Conservation (phyloP, 306 rosid genomes). For the Clitoria ternatea region DNA sequence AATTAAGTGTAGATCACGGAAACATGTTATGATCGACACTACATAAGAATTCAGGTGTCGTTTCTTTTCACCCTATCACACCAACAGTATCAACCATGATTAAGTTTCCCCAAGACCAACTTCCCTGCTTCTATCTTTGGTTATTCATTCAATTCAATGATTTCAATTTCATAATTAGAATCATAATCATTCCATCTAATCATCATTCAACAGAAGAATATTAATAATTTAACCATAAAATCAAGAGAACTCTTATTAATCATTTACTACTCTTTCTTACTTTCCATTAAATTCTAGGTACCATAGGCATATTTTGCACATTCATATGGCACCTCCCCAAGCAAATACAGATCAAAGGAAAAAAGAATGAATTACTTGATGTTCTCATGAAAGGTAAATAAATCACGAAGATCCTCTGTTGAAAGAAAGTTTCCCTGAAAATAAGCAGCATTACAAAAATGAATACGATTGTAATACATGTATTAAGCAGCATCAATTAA, state of each 20-base stretch:
- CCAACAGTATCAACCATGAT: neutral
- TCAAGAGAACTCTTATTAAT: neutral
- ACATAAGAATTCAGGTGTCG: neutral
- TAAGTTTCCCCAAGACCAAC: neutral
- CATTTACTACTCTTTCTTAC: neutral
- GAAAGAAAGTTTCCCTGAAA: slow-evolving; percentile 78
- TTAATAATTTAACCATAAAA: neutral
- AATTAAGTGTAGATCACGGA: neutral
- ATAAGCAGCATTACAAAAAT: neutral
- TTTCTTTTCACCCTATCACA: slow-evolving; percentile 6
- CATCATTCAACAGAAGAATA: neutral
- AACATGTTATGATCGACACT: neutral
- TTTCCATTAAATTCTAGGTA: neutral
- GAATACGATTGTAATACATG: slow-evolving; percentile 13
- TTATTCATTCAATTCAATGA: neutral
- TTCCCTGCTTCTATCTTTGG: neutral
- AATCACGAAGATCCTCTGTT: slow-evolving; percentile 86
- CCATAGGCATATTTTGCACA: slow-evolving; percentile 7
- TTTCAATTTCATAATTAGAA: neutral
- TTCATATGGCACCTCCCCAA: neutral
- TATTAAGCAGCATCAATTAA: slow-evolving; percentile 24
- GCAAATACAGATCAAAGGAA: slow-evolving; percentile 2
- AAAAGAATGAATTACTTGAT: slow-evolving; percentile 47
- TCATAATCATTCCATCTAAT: neutral
- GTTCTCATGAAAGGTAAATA: slow-evolving; percentile 75